phyloP scores from a whole-genome alignment of 169 alveolate genomes.

The Eimeria necatrix region DNA sequence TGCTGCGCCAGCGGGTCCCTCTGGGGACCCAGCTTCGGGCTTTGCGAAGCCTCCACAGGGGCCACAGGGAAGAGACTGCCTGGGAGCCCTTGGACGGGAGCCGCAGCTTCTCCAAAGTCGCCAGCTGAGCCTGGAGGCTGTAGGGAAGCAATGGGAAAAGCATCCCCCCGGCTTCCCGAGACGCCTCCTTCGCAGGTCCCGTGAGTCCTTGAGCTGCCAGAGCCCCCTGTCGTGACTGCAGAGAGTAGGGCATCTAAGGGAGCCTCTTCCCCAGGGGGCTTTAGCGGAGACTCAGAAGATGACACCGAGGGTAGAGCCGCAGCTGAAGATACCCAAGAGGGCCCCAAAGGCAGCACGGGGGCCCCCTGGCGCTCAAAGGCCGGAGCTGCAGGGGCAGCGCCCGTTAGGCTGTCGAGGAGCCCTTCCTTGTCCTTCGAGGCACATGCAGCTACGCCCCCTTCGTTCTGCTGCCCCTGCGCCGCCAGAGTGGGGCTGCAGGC shows the following conservation, averaged over 20 bases:
- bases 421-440: background rate
- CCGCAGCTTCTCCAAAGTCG: background rate
- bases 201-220: too few species aligned
- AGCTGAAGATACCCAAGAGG: conserved; percentile 4
- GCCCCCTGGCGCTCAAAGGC: background rate
- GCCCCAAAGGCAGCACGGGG: conserved; percentile 3
- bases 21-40: background rate
- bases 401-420: background rate
- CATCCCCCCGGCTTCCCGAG: too few species aligned
- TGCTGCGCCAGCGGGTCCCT: too few species aligned
- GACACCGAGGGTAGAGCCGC: background rate
- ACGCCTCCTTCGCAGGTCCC: too few species aligned
- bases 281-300: background rate
- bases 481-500: conserved; percentile 24
- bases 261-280: background rate
- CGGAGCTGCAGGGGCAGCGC: background rate
- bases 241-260: conserved; percentile 10
- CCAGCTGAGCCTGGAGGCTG: background rate
- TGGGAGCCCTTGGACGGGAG: background rate
- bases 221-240: background rate
- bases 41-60: background rate
- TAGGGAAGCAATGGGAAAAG: background rate
- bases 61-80: background rate
- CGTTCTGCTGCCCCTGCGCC: conserved; percentile 9
- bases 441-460: conserved; percentile 1